phyloP scores from a whole-genome alignment of 768 basidiomycete genomes.

The Leccinum fibrillosum region DNA sequence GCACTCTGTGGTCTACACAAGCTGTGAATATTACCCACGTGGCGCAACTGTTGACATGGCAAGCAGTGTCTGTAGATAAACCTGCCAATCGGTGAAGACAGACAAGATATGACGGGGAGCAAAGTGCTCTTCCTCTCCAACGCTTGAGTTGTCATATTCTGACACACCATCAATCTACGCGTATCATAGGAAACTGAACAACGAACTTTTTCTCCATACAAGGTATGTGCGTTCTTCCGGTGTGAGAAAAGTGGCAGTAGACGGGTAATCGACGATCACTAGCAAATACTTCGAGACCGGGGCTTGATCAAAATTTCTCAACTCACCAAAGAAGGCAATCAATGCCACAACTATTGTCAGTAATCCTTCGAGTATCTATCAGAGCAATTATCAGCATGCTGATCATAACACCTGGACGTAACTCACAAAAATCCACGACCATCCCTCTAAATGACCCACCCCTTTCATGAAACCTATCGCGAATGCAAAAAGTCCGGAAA shows the following conservation, averaged over 20 bases:
- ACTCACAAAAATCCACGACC: conserved; percentile 69
- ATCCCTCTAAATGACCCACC: conserved; percentile 43
- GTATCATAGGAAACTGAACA: conserved; percentile 27
- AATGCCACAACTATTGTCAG: conserved; percentile 55
- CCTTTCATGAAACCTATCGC: conserved; percentile 54
- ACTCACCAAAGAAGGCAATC: conserved; percentile 48
- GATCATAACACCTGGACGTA: not conserved
- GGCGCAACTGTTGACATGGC: conserved; percentile 54
- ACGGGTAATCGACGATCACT: conserved; percentile 56
- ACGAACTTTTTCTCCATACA: conserved; percentile 19
- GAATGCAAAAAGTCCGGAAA: conserved; percentile 58
- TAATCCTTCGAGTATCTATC: conserved; percentile 39
- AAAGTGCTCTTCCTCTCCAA: conserved; percentile 50
- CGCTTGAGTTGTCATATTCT: conserved; percentile 33
- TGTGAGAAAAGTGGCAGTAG: conserved; percentile 16
- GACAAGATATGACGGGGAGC: conserved; percentile 49
- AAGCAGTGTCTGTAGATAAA: conserved; percentile 20
- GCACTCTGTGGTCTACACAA: not conserved
- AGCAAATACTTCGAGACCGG: not conserved
- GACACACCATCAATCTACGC: conserved; percentile 47
- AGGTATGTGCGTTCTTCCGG: conserved; percentile 17
- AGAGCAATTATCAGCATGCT: not conserved
- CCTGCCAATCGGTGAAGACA: conserved; percentile 64
- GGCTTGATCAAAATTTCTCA: too few species aligned
- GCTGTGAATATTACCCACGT: conserved; percentile 38